Evolutionary conservation across 305 asterid species (phyloP).

Genomic region (Solanum chacoense): DNA sequence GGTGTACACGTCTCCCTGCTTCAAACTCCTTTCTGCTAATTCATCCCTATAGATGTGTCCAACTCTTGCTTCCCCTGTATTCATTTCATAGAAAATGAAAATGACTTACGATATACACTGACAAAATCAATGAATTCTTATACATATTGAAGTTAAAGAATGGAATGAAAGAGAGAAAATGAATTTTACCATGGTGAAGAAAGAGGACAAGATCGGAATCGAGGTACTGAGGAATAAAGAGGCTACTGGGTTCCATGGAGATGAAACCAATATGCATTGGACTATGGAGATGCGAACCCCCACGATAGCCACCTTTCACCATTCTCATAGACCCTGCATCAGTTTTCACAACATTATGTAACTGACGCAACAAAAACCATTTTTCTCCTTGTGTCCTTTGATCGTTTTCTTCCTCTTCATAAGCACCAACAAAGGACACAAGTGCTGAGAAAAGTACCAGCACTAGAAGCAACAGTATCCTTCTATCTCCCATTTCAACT

Average conservation of each 20-base stretch:
- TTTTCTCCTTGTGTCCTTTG: background rate
- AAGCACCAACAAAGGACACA: background rate
- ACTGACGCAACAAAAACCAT: background rate
- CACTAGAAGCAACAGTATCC: background rate
- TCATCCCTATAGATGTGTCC: constrained; percentile 61
- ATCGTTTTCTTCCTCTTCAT: background rate
- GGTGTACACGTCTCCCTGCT: constrained; percentile 56
- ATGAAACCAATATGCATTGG: constrained; percentile 58
- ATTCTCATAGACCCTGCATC: constrained; percentile 65
- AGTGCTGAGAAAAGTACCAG: background rate
- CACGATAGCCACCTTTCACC: constrained; percentile 23
- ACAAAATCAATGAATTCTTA: background rate
- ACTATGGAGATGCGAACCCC: constrained; percentile 1
- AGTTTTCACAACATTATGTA: constrained; percentile 36
- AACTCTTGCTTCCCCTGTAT: constrained; percentile 63
- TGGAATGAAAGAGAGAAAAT: constrained; percentile 15
- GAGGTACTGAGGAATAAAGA: constrained; percentile 81
- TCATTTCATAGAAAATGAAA: background rate
- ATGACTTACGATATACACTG: background rate
- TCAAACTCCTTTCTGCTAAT: constrained; percentile 40
- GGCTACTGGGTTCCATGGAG: constrained; percentile 59
- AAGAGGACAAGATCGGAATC: constrained; percentile 66
- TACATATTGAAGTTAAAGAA: constrained; percentile 10
- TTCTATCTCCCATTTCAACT: background rate
- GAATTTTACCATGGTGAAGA: constrained; percentile 39